Conservation (phyloP, 352 stramenopile genomes). For the Globisporangium orthogonon region DNA sequence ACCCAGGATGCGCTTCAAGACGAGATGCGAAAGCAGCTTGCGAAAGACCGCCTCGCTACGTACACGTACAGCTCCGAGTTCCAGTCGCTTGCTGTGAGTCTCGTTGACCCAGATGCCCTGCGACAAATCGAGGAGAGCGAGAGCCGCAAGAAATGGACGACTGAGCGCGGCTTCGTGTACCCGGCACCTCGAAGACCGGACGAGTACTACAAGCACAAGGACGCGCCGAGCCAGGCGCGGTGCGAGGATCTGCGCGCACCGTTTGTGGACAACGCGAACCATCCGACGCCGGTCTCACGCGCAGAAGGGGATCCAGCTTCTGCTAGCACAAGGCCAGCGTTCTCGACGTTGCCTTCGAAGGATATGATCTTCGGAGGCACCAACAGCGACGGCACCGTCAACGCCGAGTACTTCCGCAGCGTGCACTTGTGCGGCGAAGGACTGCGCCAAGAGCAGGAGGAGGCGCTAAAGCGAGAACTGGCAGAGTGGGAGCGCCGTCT, state of each 20-base stretch:
- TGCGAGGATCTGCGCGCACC: conserved; percentile 76
- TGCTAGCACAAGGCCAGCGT: conserved; percentile 20
- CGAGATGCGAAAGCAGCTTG: conserved; percentile 55
- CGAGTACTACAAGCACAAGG: conserved; percentile 70
- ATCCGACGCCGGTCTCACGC: conserved; percentile 53
- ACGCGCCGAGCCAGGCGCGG: conserved; percentile 67
- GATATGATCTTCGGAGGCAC: conserved; percentile 84
- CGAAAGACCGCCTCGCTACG: conserved; percentile 44
- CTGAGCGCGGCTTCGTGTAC: conserved; percentile 84
- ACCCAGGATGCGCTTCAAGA: conserved; percentile 84
- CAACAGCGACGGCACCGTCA: conserved; percentile 55
- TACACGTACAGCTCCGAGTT: conserved; percentile 89
- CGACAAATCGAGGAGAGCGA: conserved; percentile 41
- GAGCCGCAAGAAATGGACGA: conserved; percentile 69
- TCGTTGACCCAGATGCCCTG: conserved; percentile 67
- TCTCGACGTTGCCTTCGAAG: conserved; percentile 84
- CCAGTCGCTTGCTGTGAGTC: conserved; percentile 76
- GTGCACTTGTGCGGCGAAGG: conserved; percentile 85
- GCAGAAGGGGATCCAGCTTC: conserved; percentile 12
- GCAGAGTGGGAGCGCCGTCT: conserved; percentile 70
- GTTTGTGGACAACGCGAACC: conserved; percentile 83
- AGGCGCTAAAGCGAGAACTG: conserved; percentile 54
- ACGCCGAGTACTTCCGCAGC: conserved; percentile 75
- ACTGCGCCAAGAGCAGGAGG: conserved; percentile 66
- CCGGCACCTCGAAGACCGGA: conserved; percentile 47